Percentiles rank a stretch among this genome's conserved stretches.
These are phyloP conservation scores for Sporothrix luriei DNA, from an alignment of 2,329 filamentous ascomycete genomes.

Conservation along the genomic window DNA sequence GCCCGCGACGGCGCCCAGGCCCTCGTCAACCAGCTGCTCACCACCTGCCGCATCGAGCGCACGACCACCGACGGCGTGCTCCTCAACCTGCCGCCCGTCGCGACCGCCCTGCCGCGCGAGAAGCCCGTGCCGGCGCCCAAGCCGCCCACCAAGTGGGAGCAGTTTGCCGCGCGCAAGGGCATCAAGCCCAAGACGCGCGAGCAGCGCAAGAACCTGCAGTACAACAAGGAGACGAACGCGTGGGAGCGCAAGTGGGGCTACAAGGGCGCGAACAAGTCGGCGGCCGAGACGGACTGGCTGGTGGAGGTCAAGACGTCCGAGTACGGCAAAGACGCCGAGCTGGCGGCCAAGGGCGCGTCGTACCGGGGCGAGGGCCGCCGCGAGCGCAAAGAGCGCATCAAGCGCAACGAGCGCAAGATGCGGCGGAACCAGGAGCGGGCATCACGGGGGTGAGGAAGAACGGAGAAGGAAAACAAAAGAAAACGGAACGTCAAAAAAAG, in stretches of 20 bases:
- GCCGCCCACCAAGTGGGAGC: slow-evolving; percentile 89
- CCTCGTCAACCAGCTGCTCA: slow-evolving; percentile 91
- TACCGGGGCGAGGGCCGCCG: slow-evolving; percentile 64
- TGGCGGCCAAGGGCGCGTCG: slow-evolving; percentile 61
- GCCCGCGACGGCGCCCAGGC: slow-evolving; percentile 90
- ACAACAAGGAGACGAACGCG: slow-evolving; percentile 79
- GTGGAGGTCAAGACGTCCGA: slow-evolving; percentile 79
- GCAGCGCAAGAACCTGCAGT: slow-evolving; percentile 72
- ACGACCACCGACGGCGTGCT: slow-evolving; percentile 69
- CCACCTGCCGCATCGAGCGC: slow-evolving; percentile 77
- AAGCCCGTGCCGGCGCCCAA: slow-evolving; percentile 85
- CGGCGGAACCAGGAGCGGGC: slow-evolving; percentile 64
- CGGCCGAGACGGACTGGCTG: slow-evolving; percentile 80
- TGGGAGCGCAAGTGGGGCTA: slow-evolving; percentile 97
- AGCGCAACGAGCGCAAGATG: slow-evolving; percentile 70
- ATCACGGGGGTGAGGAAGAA: slow-evolving; percentile 32
- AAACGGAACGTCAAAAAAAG: neutral
- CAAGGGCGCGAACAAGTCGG: slow-evolving; percentile 76
- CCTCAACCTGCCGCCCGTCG: slow-evolving; percentile 71
- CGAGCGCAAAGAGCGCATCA: slow-evolving; percentile 68
- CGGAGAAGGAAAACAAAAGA: neutral
- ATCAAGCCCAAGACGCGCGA: slow-evolving; percentile 88
- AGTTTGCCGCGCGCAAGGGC: slow-evolving; percentile 95
- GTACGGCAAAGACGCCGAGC: slow-evolving; percentile 66
- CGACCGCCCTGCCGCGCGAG: slow-evolving; percentile 79